A percentile compares a stretch with the other conserved stretches of the same genome.
Evolutionary conservation across 495 filamentous ascomycete species (phyloP).

Genomic region (Tuber melanosporum): DNA sequence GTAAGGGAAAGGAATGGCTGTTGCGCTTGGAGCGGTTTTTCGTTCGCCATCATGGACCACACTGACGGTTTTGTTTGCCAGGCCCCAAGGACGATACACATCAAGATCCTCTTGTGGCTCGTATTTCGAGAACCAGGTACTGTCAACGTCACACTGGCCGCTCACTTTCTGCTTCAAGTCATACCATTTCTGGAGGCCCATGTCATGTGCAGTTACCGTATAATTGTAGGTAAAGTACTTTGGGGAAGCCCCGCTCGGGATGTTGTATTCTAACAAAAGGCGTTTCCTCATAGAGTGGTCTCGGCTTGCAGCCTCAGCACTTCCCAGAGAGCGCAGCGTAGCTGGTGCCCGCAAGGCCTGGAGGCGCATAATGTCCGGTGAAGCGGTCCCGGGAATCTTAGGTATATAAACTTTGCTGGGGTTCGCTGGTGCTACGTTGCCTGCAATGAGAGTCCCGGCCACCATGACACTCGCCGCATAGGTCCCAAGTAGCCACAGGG

Average conservation of each 20-base stretch:
- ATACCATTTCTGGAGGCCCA: conserved; percentile 3
- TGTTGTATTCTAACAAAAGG: not conserved
- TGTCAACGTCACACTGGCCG: not conserved
- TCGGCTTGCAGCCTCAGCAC: not conserved
- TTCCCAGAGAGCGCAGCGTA: not conserved
- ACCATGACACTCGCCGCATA: not conserved
- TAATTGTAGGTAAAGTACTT: not conserved
- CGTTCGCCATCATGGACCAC: conserved; percentile 4
- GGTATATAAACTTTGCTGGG: not conserved
- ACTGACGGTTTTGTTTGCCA: not conserved
- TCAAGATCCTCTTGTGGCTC: not conserved
- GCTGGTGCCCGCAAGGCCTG: not conserved
- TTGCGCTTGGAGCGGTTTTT: not conserved
- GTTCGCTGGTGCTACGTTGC: not conserved
- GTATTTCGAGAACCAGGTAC: not conserved
- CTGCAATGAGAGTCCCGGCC: not conserved
- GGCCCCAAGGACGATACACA: conserved; percentile 1
- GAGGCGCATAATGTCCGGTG: not conserved
- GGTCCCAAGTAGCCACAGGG: not conserved
- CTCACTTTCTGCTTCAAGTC: not conserved
- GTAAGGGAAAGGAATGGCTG: not conserved
- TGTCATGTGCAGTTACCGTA: not conserved
- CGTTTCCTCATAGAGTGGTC: not conserved
- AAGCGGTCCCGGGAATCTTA: accelerated
- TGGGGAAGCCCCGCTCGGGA: not conserved